Percentiles rank a stretch among this genome's conserved stretches.
These are phyloP conservation scores for Poa annua DNA, from an alignment of 176 grass and related monocot genomes.

Conservation along the genomic window DNA sequence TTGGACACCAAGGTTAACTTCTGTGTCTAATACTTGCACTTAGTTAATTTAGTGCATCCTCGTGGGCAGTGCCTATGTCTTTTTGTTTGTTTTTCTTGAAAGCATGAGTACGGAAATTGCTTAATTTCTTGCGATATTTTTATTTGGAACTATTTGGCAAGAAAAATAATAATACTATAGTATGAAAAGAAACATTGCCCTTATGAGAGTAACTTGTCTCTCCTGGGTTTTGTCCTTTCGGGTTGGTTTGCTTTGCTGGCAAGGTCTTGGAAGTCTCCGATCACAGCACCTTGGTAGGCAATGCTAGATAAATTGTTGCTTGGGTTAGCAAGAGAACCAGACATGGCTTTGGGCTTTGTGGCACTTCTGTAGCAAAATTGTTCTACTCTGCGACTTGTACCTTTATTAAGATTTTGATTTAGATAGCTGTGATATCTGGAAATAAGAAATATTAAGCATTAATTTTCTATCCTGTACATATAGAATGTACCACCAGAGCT, in stretches of 20 bases:
- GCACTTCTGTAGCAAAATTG: neutral
- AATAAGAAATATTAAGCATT: neutral
- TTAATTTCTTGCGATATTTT: neutral
- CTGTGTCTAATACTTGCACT: neutral
- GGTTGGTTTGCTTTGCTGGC: no score
- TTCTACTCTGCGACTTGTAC: neutral
- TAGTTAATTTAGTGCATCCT: conserved; percentile 33
- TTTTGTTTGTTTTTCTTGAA: neutral
- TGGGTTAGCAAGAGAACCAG: neutral
- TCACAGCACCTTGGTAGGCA: neutral
- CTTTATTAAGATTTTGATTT: neutral
- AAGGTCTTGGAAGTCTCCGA: no score
- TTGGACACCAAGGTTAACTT: neutral
- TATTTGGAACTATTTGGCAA: conserved; percentile 1
- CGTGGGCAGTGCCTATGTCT: neutral
- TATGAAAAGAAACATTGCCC: no score
- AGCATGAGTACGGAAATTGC: neutral
- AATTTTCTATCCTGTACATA: conserved; percentile 26
- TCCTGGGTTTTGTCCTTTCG: no score
- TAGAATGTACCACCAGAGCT: conserved; percentile 15
- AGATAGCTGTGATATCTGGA: neutral
- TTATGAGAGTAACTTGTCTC: no score
- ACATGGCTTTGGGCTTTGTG: neutral
- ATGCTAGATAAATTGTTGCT: neutral
- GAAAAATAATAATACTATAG: no score